phyloP scores from a whole-genome alignment of 2,329 filamentous ascomycete species.

The Botrytis medusae region DNA sequence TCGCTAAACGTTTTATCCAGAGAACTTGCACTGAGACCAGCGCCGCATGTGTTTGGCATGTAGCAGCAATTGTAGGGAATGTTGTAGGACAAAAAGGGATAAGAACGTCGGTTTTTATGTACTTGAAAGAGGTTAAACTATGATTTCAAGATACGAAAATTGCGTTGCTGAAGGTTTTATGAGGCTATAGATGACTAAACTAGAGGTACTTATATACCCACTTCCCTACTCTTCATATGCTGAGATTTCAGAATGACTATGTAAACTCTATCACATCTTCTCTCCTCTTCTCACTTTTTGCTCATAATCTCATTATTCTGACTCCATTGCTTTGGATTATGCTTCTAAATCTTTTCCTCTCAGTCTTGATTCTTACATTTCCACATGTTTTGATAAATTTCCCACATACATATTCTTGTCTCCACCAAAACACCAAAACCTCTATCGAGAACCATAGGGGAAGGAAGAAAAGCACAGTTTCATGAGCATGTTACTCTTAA shows the following conservation, averaged over 20 bases:
- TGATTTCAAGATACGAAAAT: not conserved
- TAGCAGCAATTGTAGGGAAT: not conserved
- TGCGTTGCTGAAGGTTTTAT: too few relatives aligned
- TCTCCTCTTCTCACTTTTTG: not conserved
- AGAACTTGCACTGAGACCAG: not conserved
- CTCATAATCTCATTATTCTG: too few relatives aligned
- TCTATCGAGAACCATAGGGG: too few relatives aligned
- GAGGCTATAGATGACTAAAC: rapidly evolving
- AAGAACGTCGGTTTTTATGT: not conserved
- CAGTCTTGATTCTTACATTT: not conserved
- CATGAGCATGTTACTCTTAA: not conserved
- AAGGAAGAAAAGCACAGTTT: not conserved
- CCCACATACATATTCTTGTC: too few relatives aligned
- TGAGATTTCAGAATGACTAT: not conserved
- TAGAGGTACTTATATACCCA: not conserved
- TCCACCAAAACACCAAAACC: too few relatives aligned
- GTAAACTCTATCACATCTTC: not conserved
- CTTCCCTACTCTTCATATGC: too few relatives aligned
- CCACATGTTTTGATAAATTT: not conserved
- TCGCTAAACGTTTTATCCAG: not conserved
- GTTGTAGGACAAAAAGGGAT: not conserved
- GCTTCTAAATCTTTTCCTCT: not conserved
- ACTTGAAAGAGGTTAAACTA: not conserved
- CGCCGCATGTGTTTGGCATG: too few relatives aligned
- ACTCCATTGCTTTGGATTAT: not conserved